A percentile compares a stretch with the other conserved stretches of the same genome.
These are phyloP conservation scores for Plantago coronopus DNA, from an alignment of 305 asterid species.

Conservation along the genomic window DNA sequence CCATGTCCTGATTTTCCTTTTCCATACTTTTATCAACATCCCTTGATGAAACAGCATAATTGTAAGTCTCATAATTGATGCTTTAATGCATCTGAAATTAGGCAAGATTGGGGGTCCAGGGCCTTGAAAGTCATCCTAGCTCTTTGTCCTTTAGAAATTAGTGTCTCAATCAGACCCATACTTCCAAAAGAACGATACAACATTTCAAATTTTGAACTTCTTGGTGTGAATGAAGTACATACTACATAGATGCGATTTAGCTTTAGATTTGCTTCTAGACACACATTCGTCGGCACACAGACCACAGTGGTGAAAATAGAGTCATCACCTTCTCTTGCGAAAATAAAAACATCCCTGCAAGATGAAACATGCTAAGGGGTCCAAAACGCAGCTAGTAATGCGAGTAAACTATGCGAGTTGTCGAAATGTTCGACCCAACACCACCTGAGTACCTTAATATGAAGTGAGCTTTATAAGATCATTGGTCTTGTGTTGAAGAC, in stretches of 20 bases:
- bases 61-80: slow-evolving; percentile 17
- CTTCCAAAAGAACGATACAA: too few relatives aligned
- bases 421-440: too few relatives aligned
- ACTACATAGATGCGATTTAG: too few relatives aligned
- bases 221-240: too few relatives aligned
- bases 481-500: too few relatives aligned
- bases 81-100: slow-evolving; percentile 20
- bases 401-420: too few relatives aligned
- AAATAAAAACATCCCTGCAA: slow-evolving; percentile 26
- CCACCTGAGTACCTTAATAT: too few relatives aligned
- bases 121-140: slow-evolving; percentile 34
- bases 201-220: too few relatives aligned
- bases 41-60: slow-evolving; percentile 22
- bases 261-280: too few relatives aligned
- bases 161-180: too few relatives aligned
- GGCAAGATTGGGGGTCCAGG: slow-evolving; percentile 39
- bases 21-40: slow-evolving; percentile 16
- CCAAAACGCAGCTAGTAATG: slow-evolving; percentile 43
- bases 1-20: slow-evolving; percentile 12
- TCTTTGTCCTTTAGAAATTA: too few relatives aligned
- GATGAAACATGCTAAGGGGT: slow-evolving; percentile 34
- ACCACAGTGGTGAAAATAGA: not conserved
- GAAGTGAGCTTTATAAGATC: too few relatives aligned
- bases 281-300: not conserved
- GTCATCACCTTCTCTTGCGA: slow-evolving; percentile 7